These are phyloP conservation scores for Breynia disticha DNA, from an alignment of 441 rosid species.

Conservation along the genomic window DNA sequence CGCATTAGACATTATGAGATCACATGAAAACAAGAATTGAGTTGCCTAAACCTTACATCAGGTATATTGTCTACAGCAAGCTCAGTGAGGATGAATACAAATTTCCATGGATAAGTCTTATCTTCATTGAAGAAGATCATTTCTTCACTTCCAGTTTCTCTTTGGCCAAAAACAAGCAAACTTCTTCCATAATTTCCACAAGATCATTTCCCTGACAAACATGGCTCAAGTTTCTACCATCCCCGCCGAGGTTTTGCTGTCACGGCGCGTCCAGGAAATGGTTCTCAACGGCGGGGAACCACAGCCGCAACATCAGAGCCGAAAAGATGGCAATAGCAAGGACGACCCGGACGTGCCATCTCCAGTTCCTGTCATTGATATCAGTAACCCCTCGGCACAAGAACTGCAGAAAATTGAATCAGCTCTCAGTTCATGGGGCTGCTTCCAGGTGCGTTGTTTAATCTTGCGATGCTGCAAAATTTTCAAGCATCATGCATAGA, in stretches of 20 bases:
- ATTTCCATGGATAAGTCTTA: too few species aligned
- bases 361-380: constrained; percentile 28
- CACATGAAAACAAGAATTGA: too few species aligned
- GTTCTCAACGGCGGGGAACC: constrained; percentile 34
- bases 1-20: too few species aligned
- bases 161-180: too few species aligned
- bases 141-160: too few species aligned
- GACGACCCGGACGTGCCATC: constrained; percentile 11
- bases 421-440: constrained; percentile 52
- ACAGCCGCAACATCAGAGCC: constrained; percentile 19
- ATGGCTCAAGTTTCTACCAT: constrained; percentile 18
- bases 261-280: constrained; percentile 38
- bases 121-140: too few species aligned
- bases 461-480: neutral
- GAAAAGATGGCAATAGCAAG: constrained; percentile 15
- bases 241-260: constrained; percentile 31
- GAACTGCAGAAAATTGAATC: constrained; percentile 35
- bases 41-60: too few species aligned
- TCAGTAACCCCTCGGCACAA: constrained; percentile 20
- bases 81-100: too few species aligned
- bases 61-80: too few species aligned
- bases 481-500: neutral
- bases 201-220: too few species aligned
- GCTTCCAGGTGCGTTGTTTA: constrained; percentile 32
- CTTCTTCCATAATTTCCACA: too few species aligned